A percentile compares a stretch with the other conserved stretches of the same genome.
phyloP scores from a whole-genome alignment of 768 basidiomycete genomes.

The Grammothele lineata region DNA sequence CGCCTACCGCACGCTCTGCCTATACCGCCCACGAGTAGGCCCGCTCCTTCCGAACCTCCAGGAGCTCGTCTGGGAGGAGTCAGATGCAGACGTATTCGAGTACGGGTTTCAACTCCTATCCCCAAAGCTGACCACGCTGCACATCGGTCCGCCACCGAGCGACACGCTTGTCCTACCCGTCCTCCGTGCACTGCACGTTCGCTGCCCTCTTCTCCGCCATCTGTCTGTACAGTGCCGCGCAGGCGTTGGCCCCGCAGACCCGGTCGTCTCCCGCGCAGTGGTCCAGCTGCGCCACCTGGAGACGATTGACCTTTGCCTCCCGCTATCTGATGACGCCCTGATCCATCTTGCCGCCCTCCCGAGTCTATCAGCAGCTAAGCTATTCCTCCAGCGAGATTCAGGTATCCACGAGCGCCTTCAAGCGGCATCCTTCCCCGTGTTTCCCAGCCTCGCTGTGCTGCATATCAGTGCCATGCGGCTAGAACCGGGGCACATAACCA shows the following conservation, averaged over 20 bases:
- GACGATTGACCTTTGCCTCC: slow-evolving; percentile 9
- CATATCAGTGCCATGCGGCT: slow-evolving; percentile 6
- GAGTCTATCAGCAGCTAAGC: slow-evolving; percentile 6
- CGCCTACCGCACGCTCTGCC: slow-evolving; percentile 9
- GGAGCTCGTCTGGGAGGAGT: slow-evolving; percentile 15
- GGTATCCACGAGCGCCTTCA: slow-evolving; percentile 5
- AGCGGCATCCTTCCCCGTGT: neutral
- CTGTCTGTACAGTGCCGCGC: slow-evolving; percentile 14
- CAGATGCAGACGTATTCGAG: slow-evolving; percentile 17
- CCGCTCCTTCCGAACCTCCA: slow-evolving; percentile 9
- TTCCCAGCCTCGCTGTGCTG: slow-evolving; percentile 2
- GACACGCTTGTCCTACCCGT: slow-evolving; percentile 10
- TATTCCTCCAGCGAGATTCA: slow-evolving; percentile 5
- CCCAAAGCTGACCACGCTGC: slow-evolving; percentile 10
- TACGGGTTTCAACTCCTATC: slow-evolving; percentile 11
- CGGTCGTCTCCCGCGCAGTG: slow-evolving; percentile 3
- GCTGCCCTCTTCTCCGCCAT: slow-evolving; percentile 5
- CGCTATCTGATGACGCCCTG: slow-evolving; percentile 8
- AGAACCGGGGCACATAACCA: slow-evolving; percentile 1
- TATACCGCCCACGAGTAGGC: slow-evolving; percentile 5
- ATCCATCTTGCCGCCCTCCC: slow-evolving; percentile 5
- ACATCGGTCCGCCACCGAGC: slow-evolving; percentile 13
- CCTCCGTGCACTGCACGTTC: slow-evolving; percentile 8
- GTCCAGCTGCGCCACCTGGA: slow-evolving; percentile 6
- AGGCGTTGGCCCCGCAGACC: slow-evolving; percentile 8